phyloP scores from a whole-genome alignment of 179 eudicot species.

The Camellia oleifera region DNA sequence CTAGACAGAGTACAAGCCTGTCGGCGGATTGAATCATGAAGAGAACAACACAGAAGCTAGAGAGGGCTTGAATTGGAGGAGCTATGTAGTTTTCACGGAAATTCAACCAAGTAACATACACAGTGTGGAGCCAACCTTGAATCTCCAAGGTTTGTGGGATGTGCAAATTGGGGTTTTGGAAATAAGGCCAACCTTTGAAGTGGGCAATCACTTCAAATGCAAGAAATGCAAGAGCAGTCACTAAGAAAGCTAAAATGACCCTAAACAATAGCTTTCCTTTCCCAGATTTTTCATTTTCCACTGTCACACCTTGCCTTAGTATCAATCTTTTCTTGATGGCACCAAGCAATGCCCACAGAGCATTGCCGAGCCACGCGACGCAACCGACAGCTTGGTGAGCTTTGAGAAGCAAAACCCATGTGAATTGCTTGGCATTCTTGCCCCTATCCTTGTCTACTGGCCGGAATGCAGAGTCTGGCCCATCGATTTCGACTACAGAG shows the following conservation, averaged over 20 bases:
- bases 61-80: constrained; percentile 25
- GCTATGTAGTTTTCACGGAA: constrained; percentile 16
- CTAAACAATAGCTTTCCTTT: constrained; percentile 41
- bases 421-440: constrained; percentile 52
- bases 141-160: constrained; percentile 41
- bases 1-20: constrained; percentile 60
- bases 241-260: constrained; percentile 39
- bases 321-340: constrained; percentile 43
- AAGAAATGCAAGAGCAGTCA: constrained; percentile 43
- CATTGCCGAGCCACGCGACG: constrained; percentile 47
- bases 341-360: constrained; percentile 39
- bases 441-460: constrained; percentile 45
- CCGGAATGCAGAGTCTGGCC: constrained; percentile 40
- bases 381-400: constrained; percentile 63
- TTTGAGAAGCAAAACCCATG: constrained; percentile 56
- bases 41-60: constrained; percentile 55
- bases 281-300: constrained; percentile 46
- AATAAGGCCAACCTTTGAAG: constrained; percentile 51
- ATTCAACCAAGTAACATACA: constrained; percentile 13
- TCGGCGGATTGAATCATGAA: constrained; percentile 61
- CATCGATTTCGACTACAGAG: constrained; percentile 48
- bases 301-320: constrained; percentile 40
- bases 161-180: constrained; percentile 26
- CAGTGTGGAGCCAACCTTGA: constrained; percentile 22
- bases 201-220: constrained; percentile 48